phyloP scores from a whole-genome alignment of 257 asterid species.

The Solanum tacnaense region DNA sequence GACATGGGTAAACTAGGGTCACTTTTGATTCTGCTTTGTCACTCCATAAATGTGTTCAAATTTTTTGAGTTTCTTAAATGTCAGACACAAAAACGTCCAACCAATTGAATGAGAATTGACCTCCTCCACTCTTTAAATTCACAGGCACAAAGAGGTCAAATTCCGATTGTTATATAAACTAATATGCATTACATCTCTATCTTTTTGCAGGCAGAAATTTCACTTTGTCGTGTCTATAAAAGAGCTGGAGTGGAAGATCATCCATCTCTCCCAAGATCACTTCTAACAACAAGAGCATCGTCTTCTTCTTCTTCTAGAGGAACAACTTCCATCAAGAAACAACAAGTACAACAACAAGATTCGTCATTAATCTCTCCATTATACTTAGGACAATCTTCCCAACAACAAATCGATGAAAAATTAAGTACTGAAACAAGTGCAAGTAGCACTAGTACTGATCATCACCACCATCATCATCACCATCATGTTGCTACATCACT shows the following conservation, averaged over 20 bases:
- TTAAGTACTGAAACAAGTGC: conserved; percentile 39
- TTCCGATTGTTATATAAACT: background rate
- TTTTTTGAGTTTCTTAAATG: background rate
- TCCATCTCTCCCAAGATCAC: conserved; percentile 67
- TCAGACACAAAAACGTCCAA: background rate
- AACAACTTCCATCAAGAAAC: conserved; percentile 4
- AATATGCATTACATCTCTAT: background rate
- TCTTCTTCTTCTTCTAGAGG: conserved; percentile 25
- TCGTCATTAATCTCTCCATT: background rate
- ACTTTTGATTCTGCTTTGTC: background rate
- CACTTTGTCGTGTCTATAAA: conserved; percentile 88
- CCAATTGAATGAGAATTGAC: background rate
- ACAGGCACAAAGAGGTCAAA: background rate
- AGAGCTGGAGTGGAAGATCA: conserved; percentile 90
- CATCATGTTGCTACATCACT: conserved; percentile 28
- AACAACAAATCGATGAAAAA: conserved; percentile 20
- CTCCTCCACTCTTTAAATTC: background rate
- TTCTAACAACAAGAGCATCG: conserved; percentile 24
- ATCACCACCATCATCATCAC: background rate
- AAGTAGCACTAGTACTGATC: conserved; percentile 29
- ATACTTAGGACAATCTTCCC: background rate
- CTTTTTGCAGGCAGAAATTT: conserved; percentile 71
- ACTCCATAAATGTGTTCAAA: background rate
- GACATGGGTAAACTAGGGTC: background rate
- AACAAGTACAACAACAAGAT: background rate